Conservation (phyloP, 345 rosid species). For the Lepidium sativum region DNA sequence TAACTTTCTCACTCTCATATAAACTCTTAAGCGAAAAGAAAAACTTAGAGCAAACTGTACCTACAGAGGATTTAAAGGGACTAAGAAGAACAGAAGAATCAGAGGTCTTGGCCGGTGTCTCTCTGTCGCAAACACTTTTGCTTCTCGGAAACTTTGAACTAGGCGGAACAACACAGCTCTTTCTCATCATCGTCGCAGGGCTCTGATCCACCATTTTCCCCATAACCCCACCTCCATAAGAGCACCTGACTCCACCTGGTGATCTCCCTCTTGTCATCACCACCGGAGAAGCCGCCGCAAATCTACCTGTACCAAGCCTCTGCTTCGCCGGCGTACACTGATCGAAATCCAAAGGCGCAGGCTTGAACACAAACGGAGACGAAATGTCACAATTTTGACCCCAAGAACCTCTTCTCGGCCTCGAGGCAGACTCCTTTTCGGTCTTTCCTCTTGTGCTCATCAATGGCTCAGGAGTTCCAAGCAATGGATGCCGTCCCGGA, state of each 20-base stretch:
- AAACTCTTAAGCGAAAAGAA: not conserved
- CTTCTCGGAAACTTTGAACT: conserved; percentile 70
- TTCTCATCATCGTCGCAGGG: conserved; percentile 54
- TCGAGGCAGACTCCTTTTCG: conserved; percentile 35
- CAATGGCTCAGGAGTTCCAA: conserved; percentile 84
- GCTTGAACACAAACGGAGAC: conserved; percentile 69
- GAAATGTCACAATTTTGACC: conserved; percentile 41
- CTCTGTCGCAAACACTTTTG: conserved; percentile 66
- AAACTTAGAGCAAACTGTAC: conserved; percentile 41
- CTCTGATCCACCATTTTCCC: conserved; percentile 53
- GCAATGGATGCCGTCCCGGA: conserved; percentile 83
- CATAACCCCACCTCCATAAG: conserved; percentile 71
- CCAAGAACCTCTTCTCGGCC: conserved; percentile 79
- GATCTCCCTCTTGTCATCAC: conserved; percentile 36
- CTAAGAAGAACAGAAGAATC: conserved; percentile 26
- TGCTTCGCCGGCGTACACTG: conserved; percentile 74
- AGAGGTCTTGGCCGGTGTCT: conserved; percentile 34
- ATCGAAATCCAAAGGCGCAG: conserved; percentile 77
- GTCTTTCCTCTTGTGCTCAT: conserved; percentile 56
- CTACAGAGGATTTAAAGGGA: conserved; percentile 85
- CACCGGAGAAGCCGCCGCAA: conserved; percentile 45
- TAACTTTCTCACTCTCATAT: not conserved
- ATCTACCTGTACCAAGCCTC: conserved; percentile 27
- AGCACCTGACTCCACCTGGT: conserved; percentile 44
- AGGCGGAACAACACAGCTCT: conserved; percentile 62